Percentiles rank a stretch among this genome's conserved stretches.
phyloP scores from a whole-genome alignment of 2,329 filamentous ascomycete genomes.

The Claviceps humidiphila region DNA sequence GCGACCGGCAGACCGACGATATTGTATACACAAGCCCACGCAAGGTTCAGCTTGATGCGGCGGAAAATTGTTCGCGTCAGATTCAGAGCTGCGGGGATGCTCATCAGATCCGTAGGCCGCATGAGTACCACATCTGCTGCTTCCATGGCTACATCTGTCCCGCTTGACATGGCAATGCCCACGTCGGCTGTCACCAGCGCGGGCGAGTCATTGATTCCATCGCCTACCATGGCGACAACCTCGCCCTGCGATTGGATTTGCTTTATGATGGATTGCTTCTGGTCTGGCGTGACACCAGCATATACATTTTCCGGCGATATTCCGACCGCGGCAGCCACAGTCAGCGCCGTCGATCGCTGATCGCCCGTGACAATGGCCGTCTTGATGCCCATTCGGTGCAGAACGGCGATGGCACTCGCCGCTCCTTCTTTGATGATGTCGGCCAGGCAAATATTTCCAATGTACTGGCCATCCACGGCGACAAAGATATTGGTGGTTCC shows the following conservation, averaged over 20 bases:
- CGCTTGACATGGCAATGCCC: constrained; percentile 82
- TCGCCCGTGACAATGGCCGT: constrained; percentile 92
- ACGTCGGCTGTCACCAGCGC: constrained; percentile 86
- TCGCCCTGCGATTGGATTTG: constrained; percentile 62
- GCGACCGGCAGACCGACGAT: constrained; percentile 82
- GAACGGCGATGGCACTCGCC: constrained; percentile 63
- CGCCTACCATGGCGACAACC: constrained; percentile 89
- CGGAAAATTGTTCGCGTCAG: constrained; percentile 76
- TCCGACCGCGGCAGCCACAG: constrained; percentile 71
- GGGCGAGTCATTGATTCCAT: constrained; percentile 96
- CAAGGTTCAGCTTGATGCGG: constrained; percentile 85
- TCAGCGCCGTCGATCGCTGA: constrained; percentile 68
- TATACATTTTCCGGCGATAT: constrained; percentile 65
- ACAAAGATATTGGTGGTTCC: constrained; percentile 88
- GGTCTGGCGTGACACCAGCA: constrained; percentile 77
- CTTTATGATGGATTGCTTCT: constrained; percentile 78
- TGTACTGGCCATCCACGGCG: constrained; percentile 69
- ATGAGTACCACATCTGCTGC: constrained; percentile 94
- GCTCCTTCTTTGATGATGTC: constrained; percentile 89
- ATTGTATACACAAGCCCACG: constrained; percentile 92
- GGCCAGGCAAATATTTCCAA: constrained; percentile 69
- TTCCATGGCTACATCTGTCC: constrained; percentile 96
- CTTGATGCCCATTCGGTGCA: constrained; percentile 73
- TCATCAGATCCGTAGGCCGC: constrained; percentile 80
- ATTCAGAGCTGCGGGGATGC: constrained; percentile 76